Conservation (phyloP, 2,329 filamentous ascomycete genomes). For the Dothideomycetidae sp. region DNA sequence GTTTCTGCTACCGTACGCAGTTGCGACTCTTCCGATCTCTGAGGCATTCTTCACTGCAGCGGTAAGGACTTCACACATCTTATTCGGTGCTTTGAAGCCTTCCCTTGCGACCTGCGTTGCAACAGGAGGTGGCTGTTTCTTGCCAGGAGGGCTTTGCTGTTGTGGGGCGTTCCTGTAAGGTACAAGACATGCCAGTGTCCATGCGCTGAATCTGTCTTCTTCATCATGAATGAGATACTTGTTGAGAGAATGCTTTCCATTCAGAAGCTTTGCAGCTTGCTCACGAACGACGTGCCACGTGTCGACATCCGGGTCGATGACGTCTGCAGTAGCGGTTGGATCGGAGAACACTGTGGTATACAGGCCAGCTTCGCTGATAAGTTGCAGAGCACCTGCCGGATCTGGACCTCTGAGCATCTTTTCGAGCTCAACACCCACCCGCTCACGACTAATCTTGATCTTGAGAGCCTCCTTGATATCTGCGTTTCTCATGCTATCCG, state of each 20-base stretch:
- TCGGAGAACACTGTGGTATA: conserved; percentile 64
- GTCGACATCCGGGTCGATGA: conserved; percentile 41
- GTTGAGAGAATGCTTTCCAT: conserved; percentile 19
- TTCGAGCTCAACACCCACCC: conserved; percentile 73
- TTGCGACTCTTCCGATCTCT: conserved; percentile 50
- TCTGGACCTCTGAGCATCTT: conserved; percentile 75
- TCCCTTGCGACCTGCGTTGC: conserved; percentile 54
- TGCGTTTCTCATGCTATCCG: conserved; percentile 60
- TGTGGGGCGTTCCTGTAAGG: conserved; percentile 51
- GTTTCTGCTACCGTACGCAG: conserved; percentile 33
- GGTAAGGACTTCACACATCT: conserved; percentile 52
- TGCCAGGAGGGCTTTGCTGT: conserved; percentile 27
- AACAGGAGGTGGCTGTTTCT: conserved; percentile 43
- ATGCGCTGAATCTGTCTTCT: conserved; percentile 57
- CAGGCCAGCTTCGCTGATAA: conserved; percentile 52
- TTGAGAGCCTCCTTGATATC: conserved; percentile 67
- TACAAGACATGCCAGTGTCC: conserved; percentile 59
- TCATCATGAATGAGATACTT: conserved; percentile 41
- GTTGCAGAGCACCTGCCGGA: conserved; percentile 46
- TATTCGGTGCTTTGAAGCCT: conserved; percentile 68
- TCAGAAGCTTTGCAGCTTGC: conserved; percentile 40
- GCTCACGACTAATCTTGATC: conserved; percentile 81
- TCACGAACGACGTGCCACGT: conserved; percentile 52
- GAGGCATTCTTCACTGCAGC: conserved; percentile 47
- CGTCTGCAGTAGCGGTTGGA: conserved; percentile 34